Evolutionary conservation across 768 basidiomycete genomes (phyloP).

Genomic region (Crucibulum laeve): DNA sequence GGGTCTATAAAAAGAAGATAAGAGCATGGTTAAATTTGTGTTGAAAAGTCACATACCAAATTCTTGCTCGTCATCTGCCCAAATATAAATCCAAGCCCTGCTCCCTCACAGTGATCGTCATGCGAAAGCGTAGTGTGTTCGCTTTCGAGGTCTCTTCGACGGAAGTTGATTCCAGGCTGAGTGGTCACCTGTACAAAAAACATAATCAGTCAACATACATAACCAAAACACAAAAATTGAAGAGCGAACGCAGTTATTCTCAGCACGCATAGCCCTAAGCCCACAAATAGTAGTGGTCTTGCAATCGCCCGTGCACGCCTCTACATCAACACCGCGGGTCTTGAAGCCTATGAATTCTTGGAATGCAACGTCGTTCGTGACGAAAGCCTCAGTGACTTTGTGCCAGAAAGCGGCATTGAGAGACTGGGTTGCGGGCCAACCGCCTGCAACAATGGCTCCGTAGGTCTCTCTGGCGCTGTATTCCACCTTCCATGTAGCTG

Average conservation of each 20-base stretch:
- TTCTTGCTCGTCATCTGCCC: slow-evolving; percentile 8
- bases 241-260: slow-evolving; percentile 37
- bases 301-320: slow-evolving; percentile 31
- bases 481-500: slow-evolving; percentile 48
- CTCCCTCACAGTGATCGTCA: slow-evolving; percentile 25
- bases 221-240: slow-evolving; percentile 1
- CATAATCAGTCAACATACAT: background rate
- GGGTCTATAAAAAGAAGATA: too few species aligned
- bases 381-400: slow-evolving; percentile 49
- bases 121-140: slow-evolving; percentile 7
- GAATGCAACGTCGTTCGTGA: slow-evolving; percentile 38
- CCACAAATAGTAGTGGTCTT: slow-evolving; percentile 38
- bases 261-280: slow-evolving; percentile 34
- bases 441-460: slow-evolving; percentile 34
- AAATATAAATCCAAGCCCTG: slow-evolving; percentile 21
- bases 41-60: background rate
- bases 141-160: slow-evolving; percentile 7
- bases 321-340: slow-evolving; percentile 31
- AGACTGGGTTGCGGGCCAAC: slow-evolving; percentile 28
- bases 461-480: slow-evolving; percentile 56
- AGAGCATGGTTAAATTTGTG: too few species aligned
- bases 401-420: slow-evolving; percentile 60
- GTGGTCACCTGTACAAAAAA: slow-evolving; percentile 9
- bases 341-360: slow-evolving; percentile 41
- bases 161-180: slow-evolving; percentile 20